Percentiles rank a stretch among this genome's conserved stretches.
Evolutionary conservation across 2,329 filamentous ascomycete genomes (phyloP).

Genomic region (Nannizzia gypsea): DNA sequence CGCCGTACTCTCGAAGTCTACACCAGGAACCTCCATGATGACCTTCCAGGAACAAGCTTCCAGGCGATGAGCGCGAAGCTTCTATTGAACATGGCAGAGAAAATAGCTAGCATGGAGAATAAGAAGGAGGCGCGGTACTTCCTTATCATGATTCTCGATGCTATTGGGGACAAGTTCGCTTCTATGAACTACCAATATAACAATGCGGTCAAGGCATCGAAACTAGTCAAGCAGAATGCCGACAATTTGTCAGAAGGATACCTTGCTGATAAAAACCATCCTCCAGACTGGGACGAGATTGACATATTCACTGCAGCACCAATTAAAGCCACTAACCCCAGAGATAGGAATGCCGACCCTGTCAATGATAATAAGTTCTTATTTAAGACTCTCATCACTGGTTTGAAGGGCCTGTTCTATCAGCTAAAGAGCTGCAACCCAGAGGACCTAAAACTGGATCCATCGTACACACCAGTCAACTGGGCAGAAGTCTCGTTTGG

Average conservation of each 20-base stretch:
- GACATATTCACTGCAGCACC: slow-evolving; percentile 95
- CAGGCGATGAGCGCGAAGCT: slow-evolving; percentile 99
- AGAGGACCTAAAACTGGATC: slow-evolving; percentile 54
- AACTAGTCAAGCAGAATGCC: slow-evolving; percentile 56
- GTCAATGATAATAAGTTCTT: slow-evolving; percentile 96
- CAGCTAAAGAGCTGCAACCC: slow-evolving; percentile 86
- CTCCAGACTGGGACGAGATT: slow-evolving; percentile 93
- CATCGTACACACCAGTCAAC: slow-evolving; percentile 66
- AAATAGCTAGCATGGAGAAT: slow-evolving; percentile 84
- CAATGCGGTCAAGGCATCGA: slow-evolving; percentile 88
- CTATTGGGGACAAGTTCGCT: slow-evolving; percentile 95
- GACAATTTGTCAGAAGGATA: slow-evolving; percentile 64
- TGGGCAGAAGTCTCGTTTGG: slow-evolving; percentile 95
- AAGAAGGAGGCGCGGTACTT: slow-evolving; percentile 93
- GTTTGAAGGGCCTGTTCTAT: slow-evolving; percentile 92
- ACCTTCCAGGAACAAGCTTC: slow-evolving; percentile 93
- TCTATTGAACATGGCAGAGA: slow-evolving; percentile 94
- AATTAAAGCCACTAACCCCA: slow-evolving; percentile 86
- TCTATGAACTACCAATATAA: slow-evolving; percentile 94
- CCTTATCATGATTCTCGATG: slow-evolving; percentile 91
- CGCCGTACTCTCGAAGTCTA: slow-evolving; percentile 94
- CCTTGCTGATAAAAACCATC: slow-evolving; percentile 65
- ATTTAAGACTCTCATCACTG: slow-evolving; percentile 92
- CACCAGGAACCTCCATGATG: slow-evolving; percentile 88
- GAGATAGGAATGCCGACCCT: slow-evolving; percentile 78